A percentile compares a stretch with the other conserved stretches of the same genome.
Evolutionary conservation across 225 moss, liverwort and hornwort species (phyloP).

Genomic region (Sphagnum contortum): DNA sequence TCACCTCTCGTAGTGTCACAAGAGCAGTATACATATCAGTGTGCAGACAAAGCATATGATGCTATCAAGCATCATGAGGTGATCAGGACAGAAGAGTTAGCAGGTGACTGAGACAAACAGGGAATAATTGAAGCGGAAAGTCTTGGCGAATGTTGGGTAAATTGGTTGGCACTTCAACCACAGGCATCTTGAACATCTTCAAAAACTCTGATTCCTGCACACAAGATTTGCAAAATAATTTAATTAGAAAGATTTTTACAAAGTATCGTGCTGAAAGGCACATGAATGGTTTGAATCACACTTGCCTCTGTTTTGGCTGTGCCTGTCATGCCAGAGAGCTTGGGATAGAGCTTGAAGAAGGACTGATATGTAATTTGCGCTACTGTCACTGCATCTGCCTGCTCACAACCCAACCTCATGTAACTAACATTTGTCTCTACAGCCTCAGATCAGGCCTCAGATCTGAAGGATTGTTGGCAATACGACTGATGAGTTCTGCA

Average conservation of each 20-base stretch:
- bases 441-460: no score
- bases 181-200: conserved; percentile 97
- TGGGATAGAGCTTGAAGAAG: conserved; percentile 96
- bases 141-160: conserved; percentile 84
- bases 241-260: no score
- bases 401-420: background rate
- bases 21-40: no score
- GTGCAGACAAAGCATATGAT: no score
- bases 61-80: no score
- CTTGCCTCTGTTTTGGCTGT: conserved; percentile 87
- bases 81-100: no score
- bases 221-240: no score
- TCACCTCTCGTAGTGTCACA: no score
- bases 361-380: conserved; percentile 98
- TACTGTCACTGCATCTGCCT: conserved; percentile 91
- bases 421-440: background rate
- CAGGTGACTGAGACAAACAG: conserved; percentile 14
- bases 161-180: conserved; percentile 91
- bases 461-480: no score
- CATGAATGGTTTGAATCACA: background rate
- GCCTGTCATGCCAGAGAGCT: conserved; percentile 97
- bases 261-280: no score
- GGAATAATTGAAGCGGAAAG: conserved; percentile 42
- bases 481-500: no score
- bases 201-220: conserved; percentile 70